Percentiles rank a stretch among this genome's conserved stretches.
Evolutionary conservation across 495 filamentous ascomycete genomes (phyloP).

Genomic region (Bacidia gigantensis): DNA sequence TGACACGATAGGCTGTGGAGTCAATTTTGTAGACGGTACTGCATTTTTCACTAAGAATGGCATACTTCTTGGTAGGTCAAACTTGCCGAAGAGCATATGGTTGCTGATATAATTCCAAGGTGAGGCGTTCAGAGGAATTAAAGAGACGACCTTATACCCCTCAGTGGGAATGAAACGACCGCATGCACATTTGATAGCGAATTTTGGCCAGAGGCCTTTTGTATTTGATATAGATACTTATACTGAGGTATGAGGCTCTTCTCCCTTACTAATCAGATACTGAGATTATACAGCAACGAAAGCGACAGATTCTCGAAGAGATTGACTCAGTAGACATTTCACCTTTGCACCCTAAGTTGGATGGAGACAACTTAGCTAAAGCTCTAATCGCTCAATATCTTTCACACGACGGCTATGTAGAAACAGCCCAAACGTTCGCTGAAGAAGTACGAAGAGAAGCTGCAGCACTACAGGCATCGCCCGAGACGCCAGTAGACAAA

Average conservation of each 20-base stretch:
- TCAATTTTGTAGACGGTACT: slow-evolving; percentile 79
- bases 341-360: slow-evolving; percentile 49
- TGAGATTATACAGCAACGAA: slow-evolving; percentile 41
- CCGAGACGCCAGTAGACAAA: slow-evolving; percentile 37
- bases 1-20: slow-evolving; percentile 85
- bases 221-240: slow-evolving; percentile 86
- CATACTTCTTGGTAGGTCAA: slow-evolving; percentile 49
- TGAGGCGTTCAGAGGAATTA: slow-evolving; percentile 68
- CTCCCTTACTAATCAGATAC: slow-evolving; percentile 1
- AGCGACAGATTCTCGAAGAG: slow-evolving; percentile 40
- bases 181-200: slow-evolving; percentile 68
- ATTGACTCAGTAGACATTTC: slow-evolving; percentile 38
- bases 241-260: slow-evolving; percentile 37
- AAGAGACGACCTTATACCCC: slow-evolving; percentile 58
- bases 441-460: slow-evolving; percentile 68
- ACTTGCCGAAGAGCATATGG: neutral
- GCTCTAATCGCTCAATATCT: slow-evolving; percentile 76
- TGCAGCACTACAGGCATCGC: slow-evolving; percentile 43
- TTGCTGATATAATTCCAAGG: slow-evolving; percentile 32
- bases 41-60: slow-evolving; percentile 97
- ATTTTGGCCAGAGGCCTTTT: slow-evolving; percentile 87
- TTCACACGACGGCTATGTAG: slow-evolving; percentile 92
- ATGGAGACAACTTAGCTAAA: slow-evolving; percentile 69
- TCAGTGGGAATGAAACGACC: slow-evolving; percentile 89
- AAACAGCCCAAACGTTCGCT: slow-evolving; percentile 79